Evolutionary conservation across 2,329 filamentous ascomycete species (phyloP), one percentile per base, ranked within the genome.

Genomic region (Didymellaceae sp.): DNA sequence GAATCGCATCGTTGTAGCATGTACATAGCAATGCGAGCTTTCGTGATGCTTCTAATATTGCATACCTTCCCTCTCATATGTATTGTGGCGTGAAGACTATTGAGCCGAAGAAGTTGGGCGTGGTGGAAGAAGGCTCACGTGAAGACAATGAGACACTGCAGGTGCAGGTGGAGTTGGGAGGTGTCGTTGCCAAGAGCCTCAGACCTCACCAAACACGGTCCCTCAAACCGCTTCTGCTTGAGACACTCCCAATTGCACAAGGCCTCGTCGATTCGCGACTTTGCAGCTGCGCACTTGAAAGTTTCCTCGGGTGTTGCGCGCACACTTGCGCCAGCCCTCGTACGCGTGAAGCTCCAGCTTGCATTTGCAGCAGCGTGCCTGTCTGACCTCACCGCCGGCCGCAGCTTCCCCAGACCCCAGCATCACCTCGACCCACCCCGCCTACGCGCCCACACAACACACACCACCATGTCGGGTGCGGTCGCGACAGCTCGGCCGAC

Each of bases 401-500:
- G 49, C 43, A 42, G 31, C 49, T 52, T 52, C 49, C 49, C 49
- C 49, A 52, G 38, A 42, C 21, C 40, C 39, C 25, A 50, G 39
- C 39, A 14, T 14, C 39, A 14, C 21, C 49, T 33, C 30, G 40
- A 32, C 22, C 43, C 49, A 52, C 49, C 34, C 35, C 42, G 18
- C 45, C 20, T 34, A 17, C 22, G 26, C 37, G 25, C 33, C 32
- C 31, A 44, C 31, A 44, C 50, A 30, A 25, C 40, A 40, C 33
- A 38, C 20, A 18, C 46, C 41, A 57, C 41, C 59, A 73, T 72
- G 70, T 73, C 70, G 47, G 62, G 64, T 54, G 54, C 70, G 35
- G 61, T 66, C 24, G 70, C 62, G 13, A 57, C 66, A 38, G 63
- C 66, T 25, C 68, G 72, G 43, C 71, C 71, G 13, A 55, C 65